Conservation (phyloP, 768 basidiomycete genomes). For the Lepiota brunneoincarnata region DNA sequence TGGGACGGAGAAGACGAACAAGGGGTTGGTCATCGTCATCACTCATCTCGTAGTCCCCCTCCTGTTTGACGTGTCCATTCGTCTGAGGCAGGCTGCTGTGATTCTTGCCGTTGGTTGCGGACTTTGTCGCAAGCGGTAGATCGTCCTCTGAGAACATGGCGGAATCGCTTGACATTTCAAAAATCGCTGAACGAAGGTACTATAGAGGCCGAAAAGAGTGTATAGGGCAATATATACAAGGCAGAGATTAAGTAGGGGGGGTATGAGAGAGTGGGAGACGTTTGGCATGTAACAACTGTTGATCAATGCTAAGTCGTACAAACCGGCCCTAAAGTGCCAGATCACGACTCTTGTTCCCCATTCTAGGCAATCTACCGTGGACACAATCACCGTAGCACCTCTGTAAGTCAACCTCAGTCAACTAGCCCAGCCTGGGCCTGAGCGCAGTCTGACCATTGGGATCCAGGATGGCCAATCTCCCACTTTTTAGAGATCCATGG, state of each 20-base stretch:
- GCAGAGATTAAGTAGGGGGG: constrained; percentile 19
- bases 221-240: constrained; percentile 13
- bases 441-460: constrained; percentile 14
- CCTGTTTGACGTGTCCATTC: constrained; percentile 44
- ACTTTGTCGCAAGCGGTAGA: constrained; percentile 44
- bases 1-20: constrained; percentile 39
- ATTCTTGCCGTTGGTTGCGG: constrained; percentile 38
- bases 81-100: constrained; percentile 19
- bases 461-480: constrained; percentile 53
- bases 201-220: constrained; percentile 18
- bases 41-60: constrained; percentile 50
- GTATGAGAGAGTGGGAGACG: constrained; percentile 26
- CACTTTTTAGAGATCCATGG: constrained; percentile 93
- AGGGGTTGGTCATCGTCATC: constrained; percentile 76
- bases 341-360: constrained; percentile 26
- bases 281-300: constrained; percentile 18
- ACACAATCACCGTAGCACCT: constrained; percentile 4
- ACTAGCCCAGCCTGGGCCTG: constrained; percentile 13
- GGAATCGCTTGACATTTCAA: constrained; percentile 43
- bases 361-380: constrained; percentile 9
- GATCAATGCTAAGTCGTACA: constrained; percentile 39
- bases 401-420: constrained; percentile 5
- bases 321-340: constrained; percentile 58
- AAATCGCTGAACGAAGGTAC: constrained; percentile 23
- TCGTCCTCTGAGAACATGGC: constrained; percentile 61